Evolutionary conservation across 176 grass and related monocot genomes (phyloP).

Genomic region (Urochloa ruziziensis): DNA sequence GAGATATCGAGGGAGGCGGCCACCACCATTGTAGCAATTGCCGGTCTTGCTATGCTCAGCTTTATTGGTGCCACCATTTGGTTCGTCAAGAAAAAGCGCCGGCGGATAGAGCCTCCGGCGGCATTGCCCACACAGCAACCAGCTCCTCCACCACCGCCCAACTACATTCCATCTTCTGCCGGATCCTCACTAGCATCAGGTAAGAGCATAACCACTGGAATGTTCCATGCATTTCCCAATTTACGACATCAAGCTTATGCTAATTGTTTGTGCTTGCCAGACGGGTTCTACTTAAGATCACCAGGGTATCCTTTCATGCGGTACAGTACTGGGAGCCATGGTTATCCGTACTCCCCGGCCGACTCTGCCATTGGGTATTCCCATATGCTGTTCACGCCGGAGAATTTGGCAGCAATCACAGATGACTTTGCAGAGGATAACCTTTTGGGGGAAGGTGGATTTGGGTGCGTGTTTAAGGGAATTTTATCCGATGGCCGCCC

Average conservation of each 20-base stretch:
- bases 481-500: constrained; percentile 59
- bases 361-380: constrained; percentile 63
- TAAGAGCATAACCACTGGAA: constrained; percentile 14
- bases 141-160: constrained; percentile 44
- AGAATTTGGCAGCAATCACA: constrained; percentile 67
- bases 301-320: constrained; percentile 64
- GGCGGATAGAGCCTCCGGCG: constrained; percentile 24
- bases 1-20: constrained; percentile 58
- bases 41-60: constrained; percentile 49
- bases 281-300: constrained; percentile 51
- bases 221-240: background rate
- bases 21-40: constrained; percentile 48
- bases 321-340: constrained; percentile 57
- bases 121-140: constrained; percentile 35
- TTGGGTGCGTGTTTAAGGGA: constrained; percentile 71
- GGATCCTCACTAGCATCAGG: constrained; percentile 61
- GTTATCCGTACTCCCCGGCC: constrained; percentile 51
- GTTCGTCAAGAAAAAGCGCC: constrained; percentile 70
- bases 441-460: constrained; percentile 82
- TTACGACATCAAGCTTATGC: constrained; percentile 21
- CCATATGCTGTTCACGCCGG: constrained; percentile 68
- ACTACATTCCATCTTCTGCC: constrained; percentile 41
- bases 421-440: constrained; percentile 60
- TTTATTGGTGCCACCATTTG: constrained; percentile 44
- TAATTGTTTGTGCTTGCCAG: constrained; percentile 37